Evolutionary conservation across 352 stramenopile genomes (phyloP).

Genomic region (Bremia lactucae): DNA sequence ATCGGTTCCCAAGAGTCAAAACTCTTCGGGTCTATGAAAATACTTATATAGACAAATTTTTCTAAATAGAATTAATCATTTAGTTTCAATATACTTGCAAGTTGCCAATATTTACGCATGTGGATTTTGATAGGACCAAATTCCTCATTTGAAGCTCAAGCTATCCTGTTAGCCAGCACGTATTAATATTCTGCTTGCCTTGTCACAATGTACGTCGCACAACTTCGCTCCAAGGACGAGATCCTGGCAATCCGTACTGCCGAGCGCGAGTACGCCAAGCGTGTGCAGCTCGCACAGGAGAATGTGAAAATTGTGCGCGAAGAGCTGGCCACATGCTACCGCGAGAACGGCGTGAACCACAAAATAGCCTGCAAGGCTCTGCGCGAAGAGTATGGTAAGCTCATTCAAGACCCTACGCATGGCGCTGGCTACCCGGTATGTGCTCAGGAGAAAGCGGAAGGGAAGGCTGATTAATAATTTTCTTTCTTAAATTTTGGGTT

Average conservation of each 20-base stretch:
- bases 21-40: too few relatives aligned
- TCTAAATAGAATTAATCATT: too few relatives aligned
- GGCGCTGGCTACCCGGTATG: constrained; percentile 54
- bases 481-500: constrained; percentile 1
- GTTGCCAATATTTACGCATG: too few relatives aligned
- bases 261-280: constrained; percentile 72
- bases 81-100: too few relatives aligned
- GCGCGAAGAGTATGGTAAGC: constrained; percentile 72
- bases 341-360: constrained; percentile 84
- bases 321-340: constrained; percentile 80
- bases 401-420: constrained; percentile 73
- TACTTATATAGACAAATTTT: too few relatives aligned
- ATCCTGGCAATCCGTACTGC: constrained; percentile 68
- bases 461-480: neutral
- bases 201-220: constrained; percentile 58
- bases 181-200: too few relatives aligned
- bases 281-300: constrained; percentile 61
- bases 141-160: too few relatives aligned
- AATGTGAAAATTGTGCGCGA: constrained; percentile 78
- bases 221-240: constrained; percentile 75
- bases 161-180: too few relatives aligned
- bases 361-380: constrained; percentile 76
- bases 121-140: too few relatives aligned
- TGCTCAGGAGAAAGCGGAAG: neutral
- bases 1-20: too few relatives aligned